A percentile compares a stretch with the other conserved stretches of the same genome.
phyloP scores from a whole-genome alignment of 2,329 filamentous ascomycete species.

The Capronia epimyces region DNA sequence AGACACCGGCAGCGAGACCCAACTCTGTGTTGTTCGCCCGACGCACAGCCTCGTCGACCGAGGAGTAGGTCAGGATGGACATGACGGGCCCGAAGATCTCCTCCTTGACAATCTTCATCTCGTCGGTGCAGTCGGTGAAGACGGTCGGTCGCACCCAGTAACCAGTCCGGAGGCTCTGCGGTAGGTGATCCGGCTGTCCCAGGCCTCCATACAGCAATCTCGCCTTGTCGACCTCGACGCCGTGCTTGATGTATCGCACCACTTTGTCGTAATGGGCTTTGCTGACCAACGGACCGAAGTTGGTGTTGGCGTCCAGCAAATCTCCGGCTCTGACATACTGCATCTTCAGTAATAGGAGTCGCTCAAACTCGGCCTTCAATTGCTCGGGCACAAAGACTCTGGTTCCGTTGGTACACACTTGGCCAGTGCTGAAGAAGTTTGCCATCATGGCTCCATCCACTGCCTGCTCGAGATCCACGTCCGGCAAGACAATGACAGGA shows the following conservation, averaged over 20 bases:
- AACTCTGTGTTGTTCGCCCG: slow-evolving; percentile 73
- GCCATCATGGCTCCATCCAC: slow-evolving; percentile 88
- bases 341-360: slow-evolving; percentile 64
- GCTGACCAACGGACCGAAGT: slow-evolving; percentile 79
- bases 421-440: slow-evolving; percentile 86
- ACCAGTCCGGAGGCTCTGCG: slow-evolving; percentile 53
- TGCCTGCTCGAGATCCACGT: slow-evolving; percentile 71
- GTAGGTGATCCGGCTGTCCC: slow-evolving; percentile 51
- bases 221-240: slow-evolving; percentile 66
- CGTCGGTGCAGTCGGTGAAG: slow-evolving; percentile 78
- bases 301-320: slow-evolving; percentile 65
- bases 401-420: slow-evolving; percentile 90
- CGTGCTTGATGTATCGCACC: slow-evolving; percentile 67
- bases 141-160: slow-evolving; percentile 81
- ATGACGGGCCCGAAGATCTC: slow-evolving; percentile 90
- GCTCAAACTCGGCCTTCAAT: slow-evolving; percentile 65
- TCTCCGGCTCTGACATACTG: slow-evolving; percentile 64
- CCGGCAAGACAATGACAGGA: slow-evolving; percentile 71
- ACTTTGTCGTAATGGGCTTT: slow-evolving; percentile 72
- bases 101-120: slow-evolving; percentile 72
- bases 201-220: slow-evolving; percentile 67
- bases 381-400: slow-evolving; percentile 70
- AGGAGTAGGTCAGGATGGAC: slow-evolving; percentile 69
- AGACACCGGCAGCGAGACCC: slow-evolving; percentile 78
- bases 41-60: slow-evolving; percentile 61